phyloP scores from a whole-genome alignment of 768 basidiomycete species.

The Lactarius quietus region DNA sequence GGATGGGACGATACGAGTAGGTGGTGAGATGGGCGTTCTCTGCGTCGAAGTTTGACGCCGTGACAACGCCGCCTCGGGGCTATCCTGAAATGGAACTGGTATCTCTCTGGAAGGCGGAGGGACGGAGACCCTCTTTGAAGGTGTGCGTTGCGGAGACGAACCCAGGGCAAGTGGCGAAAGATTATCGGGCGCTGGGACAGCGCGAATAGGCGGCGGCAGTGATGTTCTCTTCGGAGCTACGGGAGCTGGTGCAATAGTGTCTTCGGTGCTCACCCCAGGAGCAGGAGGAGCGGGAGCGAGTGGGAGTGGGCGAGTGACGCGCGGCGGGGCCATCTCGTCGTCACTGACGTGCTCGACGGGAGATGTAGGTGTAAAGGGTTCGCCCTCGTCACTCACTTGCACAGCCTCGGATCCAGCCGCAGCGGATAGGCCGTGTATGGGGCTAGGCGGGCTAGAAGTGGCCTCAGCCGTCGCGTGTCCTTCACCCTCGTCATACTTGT shows the following conservation, averaged over 20 bases:
- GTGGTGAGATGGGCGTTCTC: constrained; percentile 21
- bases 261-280: constrained; percentile 26
- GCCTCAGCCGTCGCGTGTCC: not conserved
- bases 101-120: constrained; percentile 16
- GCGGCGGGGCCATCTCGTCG: constrained; percentile 34
- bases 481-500: constrained; percentile 12
- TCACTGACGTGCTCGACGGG: constrained; percentile 25
- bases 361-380: constrained; percentile 13
- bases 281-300: constrained; percentile 33
- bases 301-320: constrained; percentile 33
- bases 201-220: constrained; percentile 21
- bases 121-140: constrained; percentile 15
- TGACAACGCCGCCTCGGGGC: constrained; percentile 2
- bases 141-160: constrained; percentile 8
- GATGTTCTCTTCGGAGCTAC: constrained; percentile 21
- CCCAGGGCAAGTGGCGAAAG: not conserved
- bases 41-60: constrained; percentile 12
- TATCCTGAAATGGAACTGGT: constrained; percentile 8
- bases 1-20: constrained; percentile 13
- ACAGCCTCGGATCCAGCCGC: constrained; percentile 1
- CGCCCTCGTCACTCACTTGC: not conserved
- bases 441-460: constrained; percentile 8
- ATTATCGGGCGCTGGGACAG: constrained; percentile 11
- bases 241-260: not conserved
- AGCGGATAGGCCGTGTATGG: constrained; percentile 3